phyloP scores from a whole-genome alignment of 179 eudicot species.

The Spinacia oleracea region DNA sequence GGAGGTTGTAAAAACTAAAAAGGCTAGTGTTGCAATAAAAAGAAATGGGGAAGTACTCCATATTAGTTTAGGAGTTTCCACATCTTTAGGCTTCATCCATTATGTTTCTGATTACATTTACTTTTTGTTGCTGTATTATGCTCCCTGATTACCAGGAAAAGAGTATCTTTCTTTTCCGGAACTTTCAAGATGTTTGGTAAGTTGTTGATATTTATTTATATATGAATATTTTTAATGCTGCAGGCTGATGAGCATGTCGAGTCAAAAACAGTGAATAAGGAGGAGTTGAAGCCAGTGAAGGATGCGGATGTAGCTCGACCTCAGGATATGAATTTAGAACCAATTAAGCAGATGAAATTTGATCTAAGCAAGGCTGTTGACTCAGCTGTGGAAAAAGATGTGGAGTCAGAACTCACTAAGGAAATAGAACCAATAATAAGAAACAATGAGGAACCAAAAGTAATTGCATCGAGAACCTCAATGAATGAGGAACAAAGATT shows the following conservation, averaged over 20 bases:
- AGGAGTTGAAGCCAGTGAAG: constrained; percentile 32
- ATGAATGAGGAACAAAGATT: constrained; percentile 40
- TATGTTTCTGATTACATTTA: neutral
- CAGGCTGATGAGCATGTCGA: constrained; percentile 44
- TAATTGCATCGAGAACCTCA: constrained; percentile 28
- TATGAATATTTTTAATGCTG: neutral
- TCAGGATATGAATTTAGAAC: constrained; percentile 25
- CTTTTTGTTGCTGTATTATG: neutral
- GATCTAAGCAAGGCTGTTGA: constrained; percentile 29
- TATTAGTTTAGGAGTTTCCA: neutral
- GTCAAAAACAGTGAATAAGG: constrained; percentile 26
- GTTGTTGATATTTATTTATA: neutral
- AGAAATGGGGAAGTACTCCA: neutral
- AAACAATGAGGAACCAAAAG: constrained; percentile 22
- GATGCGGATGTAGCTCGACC: constrained; percentile 22
- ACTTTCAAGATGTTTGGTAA: neutral
- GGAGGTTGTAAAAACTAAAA: too few species aligned
- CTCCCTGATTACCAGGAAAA: neutral
- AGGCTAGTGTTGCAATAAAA: too few species aligned
- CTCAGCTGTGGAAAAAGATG: constrained; percentile 25
- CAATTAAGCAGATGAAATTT: constrained; percentile 24
- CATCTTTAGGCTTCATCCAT: neutral
- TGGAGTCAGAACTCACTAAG: constrained; percentile 17
- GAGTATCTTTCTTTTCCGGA: neutral
- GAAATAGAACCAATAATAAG: constrained; percentile 21